phyloP scores from a whole-genome alignment of 768 basidiomycete species.

The Collybiopsis confluens region DNA sequence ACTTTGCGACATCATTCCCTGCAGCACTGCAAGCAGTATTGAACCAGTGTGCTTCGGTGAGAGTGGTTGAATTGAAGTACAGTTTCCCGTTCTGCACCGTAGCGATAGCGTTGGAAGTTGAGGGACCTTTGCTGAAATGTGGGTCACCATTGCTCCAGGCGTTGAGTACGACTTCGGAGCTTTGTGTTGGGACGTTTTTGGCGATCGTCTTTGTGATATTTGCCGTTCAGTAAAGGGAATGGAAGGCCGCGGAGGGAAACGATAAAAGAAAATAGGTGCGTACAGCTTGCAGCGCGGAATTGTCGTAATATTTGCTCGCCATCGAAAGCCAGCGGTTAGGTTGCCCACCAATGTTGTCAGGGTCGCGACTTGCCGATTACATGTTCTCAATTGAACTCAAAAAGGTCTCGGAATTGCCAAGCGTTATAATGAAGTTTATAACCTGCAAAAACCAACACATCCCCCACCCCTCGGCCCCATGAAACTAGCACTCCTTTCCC shows the following conservation, averaged over 20 bases:
- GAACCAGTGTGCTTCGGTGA: constrained; percentile 9
- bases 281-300: constrained; percentile 6
- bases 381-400: no score
- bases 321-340: constrained; percentile 11
- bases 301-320: constrained; percentile 11
- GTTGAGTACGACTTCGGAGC: constrained; percentile 11
- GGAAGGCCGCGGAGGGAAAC: not conserved
- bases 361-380: no score
- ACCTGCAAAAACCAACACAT: no score
- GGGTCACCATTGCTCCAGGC: constrained; percentile 12
- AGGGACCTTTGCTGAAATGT: constrained; percentile 12
- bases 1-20: constrained; percentile 9
- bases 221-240: not conserved
- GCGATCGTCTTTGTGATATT: constrained; percentile 9
- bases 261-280: not conserved
- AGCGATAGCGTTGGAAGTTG: constrained; percentile 12
- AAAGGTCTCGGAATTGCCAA: no score
- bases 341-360: no score
- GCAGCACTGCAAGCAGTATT: constrained; percentile 12
- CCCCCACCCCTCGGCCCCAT: no score
- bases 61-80: constrained; percentile 16
- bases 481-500: not conserved
- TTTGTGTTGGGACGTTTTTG: constrained; percentile 11
- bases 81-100: constrained; percentile 13
- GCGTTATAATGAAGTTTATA: no score